Conservation (phyloP, 176 grass and related monocot genomes). For the Ensete ventricosum region DNA sequence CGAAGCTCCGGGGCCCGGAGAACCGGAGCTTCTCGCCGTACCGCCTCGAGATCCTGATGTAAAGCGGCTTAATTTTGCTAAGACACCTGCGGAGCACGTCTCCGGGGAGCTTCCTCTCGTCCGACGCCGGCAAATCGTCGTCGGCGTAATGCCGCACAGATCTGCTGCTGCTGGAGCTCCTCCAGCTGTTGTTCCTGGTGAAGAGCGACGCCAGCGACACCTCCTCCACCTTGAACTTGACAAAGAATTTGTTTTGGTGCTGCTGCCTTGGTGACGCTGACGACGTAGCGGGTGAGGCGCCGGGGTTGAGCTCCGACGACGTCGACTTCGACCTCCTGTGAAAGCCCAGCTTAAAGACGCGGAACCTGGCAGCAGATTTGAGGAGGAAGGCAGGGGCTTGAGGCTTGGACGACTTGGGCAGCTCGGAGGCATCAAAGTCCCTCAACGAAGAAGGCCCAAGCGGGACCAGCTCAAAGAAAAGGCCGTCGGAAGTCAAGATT, state of each 20-base stretch:
- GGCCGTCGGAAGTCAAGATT: conserved; percentile 27
- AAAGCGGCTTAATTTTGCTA: conserved; percentile 20
- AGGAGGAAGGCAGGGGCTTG: conserved; percentile 35
- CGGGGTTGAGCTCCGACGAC: neutral
- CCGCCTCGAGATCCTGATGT: neutral
- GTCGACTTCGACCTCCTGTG: conserved; percentile 28
- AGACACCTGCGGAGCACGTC: conserved; percentile 11
- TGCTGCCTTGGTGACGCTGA: conserved; percentile 18
- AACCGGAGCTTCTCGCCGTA: conserved; percentile 4
- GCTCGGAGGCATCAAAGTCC: conserved; percentile 11
- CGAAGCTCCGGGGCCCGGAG: neutral
- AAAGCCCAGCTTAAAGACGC: conserved; percentile 68
- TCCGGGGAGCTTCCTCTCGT: neutral
- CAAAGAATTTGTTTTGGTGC: conserved; percentile 34
- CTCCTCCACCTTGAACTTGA: conserved; percentile 58
- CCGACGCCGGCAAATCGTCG: neutral
- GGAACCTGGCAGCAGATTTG: conserved; percentile 63
- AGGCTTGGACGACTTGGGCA: neutral
- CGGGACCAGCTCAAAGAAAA: conserved; percentile 24
- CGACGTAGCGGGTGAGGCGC: neutral
- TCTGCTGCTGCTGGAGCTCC: conserved; percentile 28
- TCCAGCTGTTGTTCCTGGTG: conserved; percentile 65
- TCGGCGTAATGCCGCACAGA: conserved; percentile 11
- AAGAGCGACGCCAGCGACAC: conserved; percentile 48
- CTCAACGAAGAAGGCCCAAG: conserved; percentile 15